Evolutionary conservation across 1,139 yeast genomes (phyloP), one percentile per base, ranked within the genome.

Genomic region (Protomyces inouyei): DNA sequence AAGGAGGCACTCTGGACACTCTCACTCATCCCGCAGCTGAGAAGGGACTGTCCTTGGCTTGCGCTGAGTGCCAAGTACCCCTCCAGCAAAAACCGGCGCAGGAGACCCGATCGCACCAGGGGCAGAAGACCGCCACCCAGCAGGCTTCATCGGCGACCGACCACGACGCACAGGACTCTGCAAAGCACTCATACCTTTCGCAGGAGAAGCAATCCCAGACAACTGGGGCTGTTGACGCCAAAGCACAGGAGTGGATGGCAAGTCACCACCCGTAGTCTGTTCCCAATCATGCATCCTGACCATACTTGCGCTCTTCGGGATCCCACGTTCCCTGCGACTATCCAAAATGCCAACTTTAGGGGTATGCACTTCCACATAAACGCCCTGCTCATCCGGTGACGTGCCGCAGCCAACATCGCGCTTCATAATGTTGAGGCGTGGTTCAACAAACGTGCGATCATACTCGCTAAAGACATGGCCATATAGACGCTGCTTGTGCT

Each of bases 391-490:
- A 23, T 60, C 64, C 23, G 64, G 73, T 8, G 76, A 76, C 8
- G 71, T 65, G 57, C 83, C 72, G 10, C 86, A 78, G 57, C 82
- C 79, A 2, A 82, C 91, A 70, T 87, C 91, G 69, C 85, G 83
- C 64, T 80, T 79, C 63, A 80, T 74, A 8, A 80, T 79, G 5
- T 84, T 79, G 0, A 83, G 75, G 64, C 81, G 80, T 2, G 92
- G 91, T 59, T 80, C 80, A n/a, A 87, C 87, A 68, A 80, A 83
- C 72, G 87, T 87, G 52, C 79, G 76, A 69, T 85, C 82, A 71
- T 85, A 85, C 70, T 87, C 95, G 43, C 80, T 80, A 67, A 85
- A 78, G 71, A 84, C 83, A 70, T 87, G 90, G 67, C 81, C 83
- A 68, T 81, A 82, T 6, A 88, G 72, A 12, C 86, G 77, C 64